Conservation (phyloP, 2,329 filamentous ascomycete genomes). For the Phialophora expanda region DNA sequence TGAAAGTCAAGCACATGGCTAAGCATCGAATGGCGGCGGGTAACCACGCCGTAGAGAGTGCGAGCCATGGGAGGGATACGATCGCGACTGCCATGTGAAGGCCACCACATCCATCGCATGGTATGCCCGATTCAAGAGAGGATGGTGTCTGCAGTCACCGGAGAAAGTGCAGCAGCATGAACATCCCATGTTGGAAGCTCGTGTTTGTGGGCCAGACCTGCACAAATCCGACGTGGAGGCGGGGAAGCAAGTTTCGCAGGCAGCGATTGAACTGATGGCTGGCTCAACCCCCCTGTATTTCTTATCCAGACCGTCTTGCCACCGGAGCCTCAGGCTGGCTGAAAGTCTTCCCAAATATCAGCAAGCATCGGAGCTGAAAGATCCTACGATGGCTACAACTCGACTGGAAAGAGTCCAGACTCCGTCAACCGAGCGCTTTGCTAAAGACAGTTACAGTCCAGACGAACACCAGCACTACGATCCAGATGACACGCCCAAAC, state of each 20-base stretch:
- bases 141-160: not conserved
- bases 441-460: not conserved
- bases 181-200: too few species aligned
- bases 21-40: not conserved
- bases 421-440: not conserved
- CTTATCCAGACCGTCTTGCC: not conserved
- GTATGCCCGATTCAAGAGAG: not conserved
- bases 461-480: not conserved
- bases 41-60: not conserved
- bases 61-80: not conserved
- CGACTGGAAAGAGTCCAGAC: not conserved
- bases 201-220: not conserved
- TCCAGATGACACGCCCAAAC: not conserved
- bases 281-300: not conserved
- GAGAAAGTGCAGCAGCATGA: not conserved
- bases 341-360: not conserved
- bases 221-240: not conserved
- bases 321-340: not conserved
- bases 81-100: conserved; percentile 1
- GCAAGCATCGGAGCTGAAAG: not conserved
- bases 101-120: not conserved
- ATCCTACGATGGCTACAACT: not conserved
- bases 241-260: not conserved
- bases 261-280: not conserved
- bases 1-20: conserved; percentile 1